phyloP scores from a whole-genome alignment of 768 basidiomycete species.

The Russula earlei region DNA sequence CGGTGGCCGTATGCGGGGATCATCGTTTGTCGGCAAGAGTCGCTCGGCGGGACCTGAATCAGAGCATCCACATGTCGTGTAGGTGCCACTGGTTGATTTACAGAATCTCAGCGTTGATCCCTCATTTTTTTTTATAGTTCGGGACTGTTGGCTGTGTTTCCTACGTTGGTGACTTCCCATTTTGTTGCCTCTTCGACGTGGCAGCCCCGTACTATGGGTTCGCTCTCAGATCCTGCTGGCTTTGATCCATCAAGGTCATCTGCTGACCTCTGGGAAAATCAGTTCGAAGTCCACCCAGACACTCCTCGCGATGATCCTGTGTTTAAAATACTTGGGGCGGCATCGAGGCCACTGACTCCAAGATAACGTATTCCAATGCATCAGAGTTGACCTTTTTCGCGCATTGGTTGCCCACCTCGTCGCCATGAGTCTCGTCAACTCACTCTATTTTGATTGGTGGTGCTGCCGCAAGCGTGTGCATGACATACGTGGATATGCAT shows the following conservation, averaged over 20 bases:
- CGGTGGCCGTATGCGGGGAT: slow-evolving; percentile 81
- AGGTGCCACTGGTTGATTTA: slow-evolving; percentile 28
- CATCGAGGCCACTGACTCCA: slow-evolving; percentile 7
- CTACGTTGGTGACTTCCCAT: slow-evolving; percentile 62
- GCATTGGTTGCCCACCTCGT: not conserved
- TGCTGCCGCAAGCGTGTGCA: too few species aligned
- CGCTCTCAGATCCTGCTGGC: slow-evolving; percentile 62
- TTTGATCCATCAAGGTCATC: slow-evolving; percentile 73
- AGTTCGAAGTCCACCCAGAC: slow-evolving; percentile 80
- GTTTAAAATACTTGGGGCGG: slow-evolving; percentile 20
- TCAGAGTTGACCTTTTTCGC: not conserved
- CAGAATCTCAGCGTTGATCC: slow-evolving; percentile 15
- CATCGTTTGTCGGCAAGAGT: slow-evolving; percentile 77
- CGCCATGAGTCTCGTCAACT: not conserved
- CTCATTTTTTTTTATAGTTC: slow-evolving; percentile 40
- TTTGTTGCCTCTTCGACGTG: slow-evolving; percentile 55
- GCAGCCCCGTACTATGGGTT: slow-evolving; percentile 43
- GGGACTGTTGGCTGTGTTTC: slow-evolving; percentile 67
- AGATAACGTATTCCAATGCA: not conserved
- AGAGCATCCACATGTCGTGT: slow-evolving; percentile 37
- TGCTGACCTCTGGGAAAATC: slow-evolving; percentile 77
- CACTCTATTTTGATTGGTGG: not conserved
- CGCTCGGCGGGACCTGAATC: slow-evolving; percentile 48
- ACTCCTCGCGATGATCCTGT: slow-evolving; percentile 59
- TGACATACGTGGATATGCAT: not conserved